phyloP scores from a whole-genome alignment of 2,329 filamentous ascomycete species.

The Colletotrichum sp. region DNA sequence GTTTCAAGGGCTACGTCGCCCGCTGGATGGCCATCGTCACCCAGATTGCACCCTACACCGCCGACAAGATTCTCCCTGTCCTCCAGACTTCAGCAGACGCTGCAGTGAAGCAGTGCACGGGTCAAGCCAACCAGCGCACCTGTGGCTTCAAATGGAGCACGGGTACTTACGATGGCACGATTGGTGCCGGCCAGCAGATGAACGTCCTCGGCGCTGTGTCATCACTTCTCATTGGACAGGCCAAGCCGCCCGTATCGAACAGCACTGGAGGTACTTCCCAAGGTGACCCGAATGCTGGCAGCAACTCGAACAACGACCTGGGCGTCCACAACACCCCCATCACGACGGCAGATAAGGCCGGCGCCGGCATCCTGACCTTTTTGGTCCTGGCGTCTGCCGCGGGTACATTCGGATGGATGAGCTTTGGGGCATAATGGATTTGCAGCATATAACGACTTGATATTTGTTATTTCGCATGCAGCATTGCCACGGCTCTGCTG shows the following conservation, averaged over 20 bases:
- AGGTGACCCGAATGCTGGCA: slow-evolving; percentile 48
- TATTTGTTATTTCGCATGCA: background rate
- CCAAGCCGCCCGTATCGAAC: slow-evolving; percentile 49
- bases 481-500: slow-evolving; percentile 9
- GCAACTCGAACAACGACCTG: slow-evolving; percentile 38
- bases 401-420: slow-evolving; percentile 56
- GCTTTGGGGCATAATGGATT: slow-evolving; percentile 36
- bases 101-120: slow-evolving; percentile 61
- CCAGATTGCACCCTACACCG: slow-evolving; percentile 60
- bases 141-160: slow-evolving; percentile 63
- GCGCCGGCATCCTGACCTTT: slow-evolving; percentile 52
- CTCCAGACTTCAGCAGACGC: slow-evolving; percentile 58
- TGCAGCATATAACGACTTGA: slow-evolving; percentile 9
- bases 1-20: slow-evolving; percentile 67
- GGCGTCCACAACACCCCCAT: slow-evolving; percentile 36
- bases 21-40: slow-evolving; percentile 61
- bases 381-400: slow-evolving; percentile 44
- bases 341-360: slow-evolving; percentile 49
- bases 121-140: slow-evolving; percentile 49
- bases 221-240: slow-evolving; percentile 51
- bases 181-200: slow-evolving; percentile 66
- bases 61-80: slow-evolving; percentile 53
- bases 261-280: slow-evolving; percentile 55
- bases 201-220: slow-evolving; percentile 61
- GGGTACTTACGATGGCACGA: slow-evolving; percentile 57